Base-by-base conservation (phyloP, 805 yeast genomes). In the Metschnikowia sp. region DNA sequence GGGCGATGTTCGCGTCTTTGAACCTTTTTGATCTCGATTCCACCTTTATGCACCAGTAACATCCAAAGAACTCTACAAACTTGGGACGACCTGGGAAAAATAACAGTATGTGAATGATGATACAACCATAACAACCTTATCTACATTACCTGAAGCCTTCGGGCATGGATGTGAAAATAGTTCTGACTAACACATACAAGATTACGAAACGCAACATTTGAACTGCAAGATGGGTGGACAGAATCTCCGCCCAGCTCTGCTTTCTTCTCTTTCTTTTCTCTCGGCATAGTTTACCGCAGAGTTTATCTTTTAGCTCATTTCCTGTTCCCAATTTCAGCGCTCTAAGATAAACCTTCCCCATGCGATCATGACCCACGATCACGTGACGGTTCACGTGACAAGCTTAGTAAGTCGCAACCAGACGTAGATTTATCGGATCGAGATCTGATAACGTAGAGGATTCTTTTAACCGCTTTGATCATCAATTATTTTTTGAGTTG, bases 121-220 rank as follows among this genome's bases (percentile, higher is more conserved):
- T 44, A 43, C 49, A 51, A 44, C 39, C 36, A 42, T 42, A 44
- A 51, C 45, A 54, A 53, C 55, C 58, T 55, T 55, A 55, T 55
- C 58, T 55, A 55, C 58, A 55, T 55, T 55, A 55, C 49, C 58
- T 55, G 58, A 51, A 32, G 57, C 55, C 51, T 15, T 29, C 42
- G 41, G 54, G 56, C 56, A 40, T 42, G 40, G 56, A 51, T 52
- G 54, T 37, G 51, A 53, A 52, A 43, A 34, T 19, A 34, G 37
- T 35, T 55, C 56, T 53, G 56, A 55, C 58, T 55, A 55, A 55
- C 58, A 51, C 58, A 55, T 55, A 55, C 56, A 48, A 48, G 52
- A 40, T 36, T n/a, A 13, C 13, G 3, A 32, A 2, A 37, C 7
- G n/a, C 33, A 3, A 32, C 5, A 7, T 22, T 31, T 8, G 2